Evolutionary conservation across 169 alveolate species (phyloP), one percentile per base, ranked within the genome.

Genomic region (Eimeria necatrix): DNA sequence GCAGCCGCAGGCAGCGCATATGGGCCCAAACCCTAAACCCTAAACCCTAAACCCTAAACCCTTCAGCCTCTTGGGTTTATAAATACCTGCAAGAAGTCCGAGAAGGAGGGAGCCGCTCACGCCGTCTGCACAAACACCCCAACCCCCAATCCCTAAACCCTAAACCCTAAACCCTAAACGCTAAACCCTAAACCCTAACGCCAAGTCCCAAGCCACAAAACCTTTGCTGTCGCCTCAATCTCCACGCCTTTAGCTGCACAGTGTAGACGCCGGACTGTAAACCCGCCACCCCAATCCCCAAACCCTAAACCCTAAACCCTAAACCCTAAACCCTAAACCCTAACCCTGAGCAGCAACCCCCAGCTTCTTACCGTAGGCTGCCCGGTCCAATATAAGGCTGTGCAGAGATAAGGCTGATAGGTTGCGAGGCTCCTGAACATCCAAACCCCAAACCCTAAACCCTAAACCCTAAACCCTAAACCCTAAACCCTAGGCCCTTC

Each of bases 391-490:
- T 61, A 94, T 94, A 18, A 94, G 95, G 90, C 95, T 88, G 92
- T 94, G 95, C 49, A 94, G 92, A 46, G 95, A 90, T 22, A 86
- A 78, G 68, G 96, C 96, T 7, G 95, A 94, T 48, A 94, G 26
- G 60, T 94, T 94, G 73, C 95, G 95, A 53, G 96, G 96, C 64
- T 94, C 96, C 96, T 94, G 95, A 41, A 5, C 74, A 10, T 59
- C 59, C 60, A 90, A 64, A 90, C 88, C 88, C 51, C 49, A 78
- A 49, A 78, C 88, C 88, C 80, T 70, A 70, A 74, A 41, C 60
- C 61, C 48, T 20, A n/a, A 26, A 71, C 53, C 53, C n/a, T 18
- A 64, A 8, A 8, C n/a, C 76, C 0, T 48, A 60, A 61, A 68
- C 86, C 86, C 86, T 76, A 76, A 18, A 76, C 86, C 86, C 64